Evolutionary conservation across 805 yeast genomes (phyloP), one percentile per base, ranked within the genome.

Genomic region (Lipomyces yamadae): DNA sequence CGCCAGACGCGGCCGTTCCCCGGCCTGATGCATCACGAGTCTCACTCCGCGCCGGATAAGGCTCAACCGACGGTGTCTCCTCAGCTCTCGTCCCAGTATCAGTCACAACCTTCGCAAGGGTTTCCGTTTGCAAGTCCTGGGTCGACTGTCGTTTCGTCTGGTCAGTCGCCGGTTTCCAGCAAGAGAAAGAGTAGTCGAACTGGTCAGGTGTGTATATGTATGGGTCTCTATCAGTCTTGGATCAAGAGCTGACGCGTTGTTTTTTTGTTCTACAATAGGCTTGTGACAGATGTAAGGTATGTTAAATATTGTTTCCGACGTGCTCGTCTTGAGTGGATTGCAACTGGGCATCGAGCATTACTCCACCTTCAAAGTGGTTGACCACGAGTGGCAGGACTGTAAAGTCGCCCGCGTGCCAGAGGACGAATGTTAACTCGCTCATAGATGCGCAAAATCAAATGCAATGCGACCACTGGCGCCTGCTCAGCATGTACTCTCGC

Each of bases 401-500:
- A 30, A n/a, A 34, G 24, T 13, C 58, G 30, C 29, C 39, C 8
- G 13, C n/a, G 13, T 32, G 58, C 15, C 13, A 30, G n/a, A 18
- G 18, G 6, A 13, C 24, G 29, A 8, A 29, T 32, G 15, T 34
- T 58, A 30, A 50, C 48, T 53, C 10, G 33, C 39, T 30, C 42
- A 15, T n/a, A 63, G 67, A 11, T 64, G 35, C 67, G 72, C 45
- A 69, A 69, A 50, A 69, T 69, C 35, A 63, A 62, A 32, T 69
- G 72, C 61, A 68, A 68, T 60, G 70, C 71, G 29, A 64, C 72
- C 6, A 61, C 68, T 37, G 68, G 63, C n/a, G 64, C 72, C 4
- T 69, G 72, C 50, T 68, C 72, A 29, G 71, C 72, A 7, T 69
- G 72, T 42, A 18, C 61, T 13, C 68, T 60, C n/a, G 72, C 72